phyloP scores from a whole-genome alignment of 163 green algal species.

The Volvox carteri region DNA sequence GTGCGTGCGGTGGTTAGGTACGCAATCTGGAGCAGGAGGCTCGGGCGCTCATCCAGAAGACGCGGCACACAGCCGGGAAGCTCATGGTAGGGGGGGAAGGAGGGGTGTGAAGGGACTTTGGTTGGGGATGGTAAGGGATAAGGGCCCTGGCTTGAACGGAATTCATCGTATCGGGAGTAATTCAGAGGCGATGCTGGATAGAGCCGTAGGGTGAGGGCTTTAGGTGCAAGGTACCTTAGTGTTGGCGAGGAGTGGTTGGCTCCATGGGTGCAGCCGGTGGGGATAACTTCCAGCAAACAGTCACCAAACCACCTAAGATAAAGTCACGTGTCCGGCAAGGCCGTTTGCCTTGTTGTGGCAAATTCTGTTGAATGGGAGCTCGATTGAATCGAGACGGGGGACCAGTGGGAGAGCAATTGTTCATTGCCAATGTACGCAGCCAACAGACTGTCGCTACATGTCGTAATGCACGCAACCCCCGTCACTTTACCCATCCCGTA shows the following conservation, averaged over 20 bases:
- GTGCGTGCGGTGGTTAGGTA: not conserved
- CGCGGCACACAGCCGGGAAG: slow-evolving; percentile 43
- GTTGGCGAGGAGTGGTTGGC: not conserved
- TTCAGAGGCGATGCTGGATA: no score
- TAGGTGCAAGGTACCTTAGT: not conserved
- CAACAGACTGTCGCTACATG: not conserved
- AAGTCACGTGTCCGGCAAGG: no score
- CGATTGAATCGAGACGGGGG: no score
- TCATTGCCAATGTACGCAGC: not conserved
- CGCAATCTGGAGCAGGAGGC: slow-evolving; percentile 54
- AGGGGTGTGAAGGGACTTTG: not conserved
- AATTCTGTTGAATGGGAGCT: no score
- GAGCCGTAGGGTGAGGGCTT: no score
- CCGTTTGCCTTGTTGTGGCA: no score
- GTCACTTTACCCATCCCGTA: not conserved
- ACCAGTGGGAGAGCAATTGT: not conserved
- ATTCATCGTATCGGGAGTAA: no score
- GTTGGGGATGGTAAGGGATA: not conserved
- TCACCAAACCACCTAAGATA: no score
- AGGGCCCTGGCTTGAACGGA: not conserved
- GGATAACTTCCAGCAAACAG: no score
- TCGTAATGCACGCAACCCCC: not conserved
- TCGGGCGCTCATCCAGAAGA: slow-evolving; percentile 38
- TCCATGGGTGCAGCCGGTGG: no score
- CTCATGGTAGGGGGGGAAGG: slow-evolving; percentile 27